Conservation (phyloP, 148 eudicot genomes). For the Oxyria digyna region DNA sequence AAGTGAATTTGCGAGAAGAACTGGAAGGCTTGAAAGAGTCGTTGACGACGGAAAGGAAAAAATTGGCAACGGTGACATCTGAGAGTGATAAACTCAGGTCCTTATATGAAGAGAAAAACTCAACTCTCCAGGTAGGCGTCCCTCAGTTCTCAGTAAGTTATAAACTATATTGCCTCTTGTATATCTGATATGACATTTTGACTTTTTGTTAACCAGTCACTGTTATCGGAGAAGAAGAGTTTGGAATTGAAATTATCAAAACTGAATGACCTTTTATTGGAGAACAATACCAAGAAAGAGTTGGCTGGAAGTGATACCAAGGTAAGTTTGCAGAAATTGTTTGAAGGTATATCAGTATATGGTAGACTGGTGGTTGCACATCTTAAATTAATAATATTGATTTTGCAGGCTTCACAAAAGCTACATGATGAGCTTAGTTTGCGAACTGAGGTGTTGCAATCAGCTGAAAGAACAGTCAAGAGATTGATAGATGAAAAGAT, state of each 20-base stretch:
- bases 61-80: constrained; percentile 31
- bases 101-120: constrained; percentile 55
- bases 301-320: constrained; percentile 56
- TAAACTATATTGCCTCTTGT: background rate
- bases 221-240: constrained; percentile 51
- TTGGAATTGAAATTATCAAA: constrained; percentile 49
- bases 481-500: constrained; percentile 53
- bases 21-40: constrained; percentile 45
- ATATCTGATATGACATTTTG: background rate
- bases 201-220: constrained; percentile 33
- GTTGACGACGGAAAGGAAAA: constrained; percentile 38
- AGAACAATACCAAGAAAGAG: constrained; percentile 47
- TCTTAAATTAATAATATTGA: background rate
- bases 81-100: constrained; percentile 46
- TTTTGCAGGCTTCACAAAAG: constrained; percentile 44
- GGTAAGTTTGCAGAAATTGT: constrained; percentile 24
- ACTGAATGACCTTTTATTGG: constrained; percentile 35
- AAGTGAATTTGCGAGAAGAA: constrained; percentile 50
- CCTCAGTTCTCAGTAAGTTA: background rate
- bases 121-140: constrained; percentile 55
- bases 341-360: background rate
- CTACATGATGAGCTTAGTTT: constrained; percentile 58
- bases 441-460: constrained; percentile 60
- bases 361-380: background rate
- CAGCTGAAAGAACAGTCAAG: constrained; percentile 62